phyloP scores from a whole-genome alignment of 306 rosid genomes.

The Potentilla sterilis region DNA sequence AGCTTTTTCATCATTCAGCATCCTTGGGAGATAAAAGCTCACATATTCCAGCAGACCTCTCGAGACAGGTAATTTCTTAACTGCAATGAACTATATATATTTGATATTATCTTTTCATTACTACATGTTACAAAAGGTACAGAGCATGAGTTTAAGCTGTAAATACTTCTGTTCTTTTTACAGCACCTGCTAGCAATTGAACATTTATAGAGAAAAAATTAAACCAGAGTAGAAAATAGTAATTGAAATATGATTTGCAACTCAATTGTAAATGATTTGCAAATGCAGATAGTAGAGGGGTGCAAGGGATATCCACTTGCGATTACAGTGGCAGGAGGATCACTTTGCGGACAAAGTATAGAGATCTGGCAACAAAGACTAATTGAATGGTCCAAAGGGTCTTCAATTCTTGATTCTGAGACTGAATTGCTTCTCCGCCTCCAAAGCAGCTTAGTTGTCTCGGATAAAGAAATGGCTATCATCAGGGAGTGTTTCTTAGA shows the following conservation, averaged over 20 bases:
- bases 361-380: slow-evolving; percentile 34
- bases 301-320: slow-evolving; percentile 60
- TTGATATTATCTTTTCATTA: neutral
- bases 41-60: slow-evolving; percentile 23
- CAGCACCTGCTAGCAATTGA: neutral
- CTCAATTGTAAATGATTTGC: neutral
- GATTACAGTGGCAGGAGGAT: slow-evolving; percentile 42
- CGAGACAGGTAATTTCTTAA: slow-evolving; percentile 38
- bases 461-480: slow-evolving; percentile 20
- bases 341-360: slow-evolving; percentile 28
- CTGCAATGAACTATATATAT: slow-evolving; percentile 12
- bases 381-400: slow-evolving; percentile 27
- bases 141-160: neutral
- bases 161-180: neutral
- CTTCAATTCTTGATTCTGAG: slow-evolving; percentile 27
- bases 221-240: neutral
- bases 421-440: slow-evolving; percentile 34
- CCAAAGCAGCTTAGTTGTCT: slow-evolving; percentile 39
- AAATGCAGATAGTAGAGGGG: slow-evolving; percentile 49
- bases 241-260: too few relatives aligned
- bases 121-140: neutral
- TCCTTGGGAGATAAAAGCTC: slow-evolving; percentile 26
- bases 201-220: neutral
- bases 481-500: slow-evolving; percentile 52
- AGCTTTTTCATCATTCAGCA: slow-evolving; percentile 40